A percentile compares a stretch with the other conserved stretches of the same genome.
phyloP scores from a whole-genome alignment of 345 rosid genomes.

The Limnanthes douglasii region DNA sequence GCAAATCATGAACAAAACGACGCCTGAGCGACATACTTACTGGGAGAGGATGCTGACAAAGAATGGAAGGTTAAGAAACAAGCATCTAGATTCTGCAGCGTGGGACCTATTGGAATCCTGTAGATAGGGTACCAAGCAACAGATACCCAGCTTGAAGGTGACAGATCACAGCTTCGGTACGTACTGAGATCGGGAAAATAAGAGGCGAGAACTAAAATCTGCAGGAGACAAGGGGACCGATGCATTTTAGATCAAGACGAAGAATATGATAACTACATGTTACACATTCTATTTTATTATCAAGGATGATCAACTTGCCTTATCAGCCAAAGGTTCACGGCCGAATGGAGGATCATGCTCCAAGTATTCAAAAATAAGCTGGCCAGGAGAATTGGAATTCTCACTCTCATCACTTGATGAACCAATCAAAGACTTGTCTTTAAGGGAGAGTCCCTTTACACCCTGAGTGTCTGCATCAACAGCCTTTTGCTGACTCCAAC shows the following conservation, averaged over 20 bases:
- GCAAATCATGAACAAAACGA: too few species aligned
- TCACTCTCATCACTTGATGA: slow-evolving; percentile 71
- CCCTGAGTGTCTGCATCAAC: slow-evolving; percentile 21
- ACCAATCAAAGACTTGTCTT: slow-evolving; percentile 23
- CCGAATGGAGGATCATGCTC: slow-evolving; percentile 69
- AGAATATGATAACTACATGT: not conserved
- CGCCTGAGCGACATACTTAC: slow-evolving; percentile 20
- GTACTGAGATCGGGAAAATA: slow-evolving; percentile 45
- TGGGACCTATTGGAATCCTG: slow-evolving; percentile 47
- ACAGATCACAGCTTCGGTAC: slow-evolving; percentile 66
- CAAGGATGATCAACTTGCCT: slow-evolving; percentile 26
- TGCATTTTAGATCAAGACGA: not conserved
- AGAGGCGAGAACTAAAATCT: slow-evolving; percentile 40
- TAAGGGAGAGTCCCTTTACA: slow-evolving; percentile 28
- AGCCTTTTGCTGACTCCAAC: slow-evolving; percentile 15
- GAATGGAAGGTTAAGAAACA: slow-evolving; percentile 49
- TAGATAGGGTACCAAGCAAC: slow-evolving; percentile 84
- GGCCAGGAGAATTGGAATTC: slow-evolving; percentile 26
- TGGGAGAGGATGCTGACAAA: slow-evolving; percentile 24
- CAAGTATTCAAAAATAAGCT: slow-evolving; percentile 53
- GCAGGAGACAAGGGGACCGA: too few species aligned
- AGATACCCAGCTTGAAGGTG: slow-evolving; percentile 65
- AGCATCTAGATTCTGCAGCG: slow-evolving; percentile 46
- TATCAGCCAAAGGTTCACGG: slow-evolving; percentile 74
- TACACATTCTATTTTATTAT: not conserved